Evolutionary conservation across 2,329 filamentous ascomycete species (phyloP).

Genomic region (Stylonectria norvegica): DNA sequence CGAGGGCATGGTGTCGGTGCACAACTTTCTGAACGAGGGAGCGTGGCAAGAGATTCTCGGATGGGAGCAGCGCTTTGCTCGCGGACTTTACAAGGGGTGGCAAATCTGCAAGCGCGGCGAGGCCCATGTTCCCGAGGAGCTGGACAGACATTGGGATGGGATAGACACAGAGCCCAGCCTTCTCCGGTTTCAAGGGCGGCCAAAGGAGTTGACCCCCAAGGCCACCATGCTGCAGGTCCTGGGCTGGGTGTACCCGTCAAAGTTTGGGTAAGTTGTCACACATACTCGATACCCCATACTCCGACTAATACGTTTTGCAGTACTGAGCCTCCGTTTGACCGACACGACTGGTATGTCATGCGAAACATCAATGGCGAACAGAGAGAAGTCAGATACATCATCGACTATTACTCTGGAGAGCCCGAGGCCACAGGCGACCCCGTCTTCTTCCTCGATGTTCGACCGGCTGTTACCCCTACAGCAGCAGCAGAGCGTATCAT

Average conservation of each 20-base stretch:
- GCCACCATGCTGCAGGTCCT: constrained; percentile 78
- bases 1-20: constrained; percentile 93
- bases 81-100: constrained; percentile 70
- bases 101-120: constrained; percentile 71
- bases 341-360: constrained; percentile 94
- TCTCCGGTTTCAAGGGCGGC: constrained; percentile 82
- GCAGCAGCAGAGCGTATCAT: constrained; percentile 78
- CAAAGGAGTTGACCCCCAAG: constrained; percentile 88
- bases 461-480: constrained; percentile 79
- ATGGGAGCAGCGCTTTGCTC: constrained; percentile 84
- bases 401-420: constrained; percentile 89
- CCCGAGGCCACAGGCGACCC: constrained; percentile 83
- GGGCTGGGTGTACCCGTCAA: constrained; percentile 73
- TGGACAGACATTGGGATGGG: constrained; percentile 52
- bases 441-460: constrained; percentile 92
- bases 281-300: background rate
- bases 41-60: constrained; percentile 93
- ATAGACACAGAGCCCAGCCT: constrained; percentile 65
- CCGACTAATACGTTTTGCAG: constrained; percentile 41
- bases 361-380: constrained; percentile 63
- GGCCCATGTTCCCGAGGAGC: constrained; percentile 48
- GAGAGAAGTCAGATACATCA: constrained; percentile 87
- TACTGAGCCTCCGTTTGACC: constrained; percentile 84
- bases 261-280: constrained; percentile 62
- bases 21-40: constrained; percentile 97